A percentile compares a stretch with the other conserved stretches of the same genome.
phyloP scores from a whole-genome alignment of 495 filamentous ascomycete species.

The Podospora appendiculata region DNA sequence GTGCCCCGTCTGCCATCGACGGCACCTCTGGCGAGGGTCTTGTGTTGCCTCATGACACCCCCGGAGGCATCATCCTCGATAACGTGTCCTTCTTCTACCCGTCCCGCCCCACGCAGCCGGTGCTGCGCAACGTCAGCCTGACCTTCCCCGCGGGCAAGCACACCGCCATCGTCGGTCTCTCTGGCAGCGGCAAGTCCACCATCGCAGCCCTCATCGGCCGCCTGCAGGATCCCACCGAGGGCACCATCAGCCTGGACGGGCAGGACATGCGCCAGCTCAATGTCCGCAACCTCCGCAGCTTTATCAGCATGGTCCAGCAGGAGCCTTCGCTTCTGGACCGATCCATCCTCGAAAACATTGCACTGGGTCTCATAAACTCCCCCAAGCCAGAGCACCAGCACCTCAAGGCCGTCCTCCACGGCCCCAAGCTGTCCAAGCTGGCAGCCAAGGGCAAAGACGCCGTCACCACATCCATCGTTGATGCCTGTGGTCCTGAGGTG shows the following conservation, averaged over 20 bases:
- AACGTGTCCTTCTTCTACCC: slow-evolving; percentile 87
- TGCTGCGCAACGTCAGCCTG: slow-evolving; percentile 73
- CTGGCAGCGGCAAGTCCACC: slow-evolving; percentile 70
- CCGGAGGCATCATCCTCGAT: slow-evolving; percentile 67
- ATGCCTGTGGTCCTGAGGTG: background rate
- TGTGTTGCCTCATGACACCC: slow-evolving; percentile 53
- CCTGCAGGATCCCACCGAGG: slow-evolving; percentile 78
- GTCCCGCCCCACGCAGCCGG: slow-evolving; percentile 73
- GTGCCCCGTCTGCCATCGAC: slow-evolving; percentile 73
- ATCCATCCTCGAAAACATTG: slow-evolving; percentile 76
- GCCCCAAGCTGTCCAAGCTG: slow-evolving; percentile 7
- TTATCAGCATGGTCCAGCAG: slow-evolving; percentile 75
- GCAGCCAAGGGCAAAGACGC: slow-evolving; percentile 9
- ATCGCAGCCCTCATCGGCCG: slow-evolving; percentile 82
- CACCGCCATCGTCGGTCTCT: slow-evolving; percentile 58
- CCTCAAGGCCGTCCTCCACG: slow-evolving; percentile 8
- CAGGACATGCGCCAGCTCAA: slow-evolving; percentile 71
- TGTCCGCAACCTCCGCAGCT: slow-evolving; percentile 74
- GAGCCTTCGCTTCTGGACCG: slow-evolving; percentile 76
- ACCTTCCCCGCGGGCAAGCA: slow-evolving; percentile 75
- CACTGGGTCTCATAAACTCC: slow-evolving; percentile 80
- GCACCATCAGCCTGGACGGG: slow-evolving; percentile 70
- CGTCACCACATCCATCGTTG: background rate
- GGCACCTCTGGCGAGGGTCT: slow-evolving; percentile 57
- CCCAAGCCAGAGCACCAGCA: slow-evolving; percentile 53